Evolutionary conservation across 2,329 filamentous ascomycete species (phyloP), one percentile per base, ranked within the genome.

Genomic region (Fusarium sambucinum): DNA sequence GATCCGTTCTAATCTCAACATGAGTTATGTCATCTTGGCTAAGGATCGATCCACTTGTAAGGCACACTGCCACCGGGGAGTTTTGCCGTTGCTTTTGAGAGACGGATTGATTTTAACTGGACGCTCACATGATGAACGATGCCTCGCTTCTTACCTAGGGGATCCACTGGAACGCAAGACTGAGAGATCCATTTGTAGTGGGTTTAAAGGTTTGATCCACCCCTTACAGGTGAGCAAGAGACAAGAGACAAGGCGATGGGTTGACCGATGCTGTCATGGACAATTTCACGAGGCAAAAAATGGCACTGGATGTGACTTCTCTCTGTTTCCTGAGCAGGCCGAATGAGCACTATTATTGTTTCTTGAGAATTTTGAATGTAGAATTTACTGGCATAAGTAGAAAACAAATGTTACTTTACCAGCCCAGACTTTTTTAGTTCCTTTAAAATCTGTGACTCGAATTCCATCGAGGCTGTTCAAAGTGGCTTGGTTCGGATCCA

Each of bases 231-330:
- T 58, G 44, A 63, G 59, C 23, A 35, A 37, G 33, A 50, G 47
- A 45, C 32, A 35, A 38, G 30, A 46, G 47, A 62, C 59, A 33
- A 62, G 63, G 41, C 41, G 54, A 40, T 51, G 14, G 27, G 41
- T 57, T 52, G 45, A 17, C 40, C 40, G 40, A 69, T 69, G 66
- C 53, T 69, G 66, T 70, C 66, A 69, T 69, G 48, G 66, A 69
- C 66, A 59, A 57, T 63, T 63, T 50, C 60, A 63, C 59, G 51
- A 30, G 60, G 51, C 60, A 29, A 48, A 47, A 42, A 47, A 44
- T 27, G 35, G 32, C 35, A 47, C 38, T 47, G 55, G 44, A 55
- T 55, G 57, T 69, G 67, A 69, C 67, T 63, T 66, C 23, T 41
- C 47, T 54, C 67, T 55, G 40, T 59, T 69, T 67, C 51, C 17